Conservation (phyloP, 306 rosid species). For the Vigna nakashimae region DNA sequence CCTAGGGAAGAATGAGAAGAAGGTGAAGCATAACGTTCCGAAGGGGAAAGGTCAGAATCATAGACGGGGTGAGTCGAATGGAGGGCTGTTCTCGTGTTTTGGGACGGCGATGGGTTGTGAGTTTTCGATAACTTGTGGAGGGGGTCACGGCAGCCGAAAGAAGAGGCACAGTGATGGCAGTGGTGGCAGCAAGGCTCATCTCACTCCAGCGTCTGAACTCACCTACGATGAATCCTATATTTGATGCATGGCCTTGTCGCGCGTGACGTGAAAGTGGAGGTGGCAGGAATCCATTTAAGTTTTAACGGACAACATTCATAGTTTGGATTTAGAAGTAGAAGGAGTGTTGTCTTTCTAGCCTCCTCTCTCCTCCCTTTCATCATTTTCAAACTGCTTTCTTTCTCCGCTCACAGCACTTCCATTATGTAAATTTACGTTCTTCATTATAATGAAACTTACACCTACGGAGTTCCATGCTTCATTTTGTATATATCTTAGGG, state of each 20-base stretch:
- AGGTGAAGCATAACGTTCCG: neutral
- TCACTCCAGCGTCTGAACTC: constrained; percentile 53
- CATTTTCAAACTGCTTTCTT: neutral
- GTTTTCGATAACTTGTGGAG: constrained; percentile 74
- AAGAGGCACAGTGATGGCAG: constrained; percentile 37
- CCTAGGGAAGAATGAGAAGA: neutral
- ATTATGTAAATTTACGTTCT: no score
- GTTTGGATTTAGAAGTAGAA: constrained; percentile 38
- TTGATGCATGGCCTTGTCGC: neutral
- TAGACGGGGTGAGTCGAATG: neutral
- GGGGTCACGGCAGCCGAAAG: constrained; percentile 52
- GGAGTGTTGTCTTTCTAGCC: no score
- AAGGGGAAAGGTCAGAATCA: constrained; percentile 15
- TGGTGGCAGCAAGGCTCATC: constrained; percentile 30
- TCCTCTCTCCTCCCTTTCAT: neutral
- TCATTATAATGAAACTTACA: no score
- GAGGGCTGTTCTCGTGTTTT: constrained; percentile 77
- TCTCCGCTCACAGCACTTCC: neutral
- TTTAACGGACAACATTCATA: constrained; percentile 1
- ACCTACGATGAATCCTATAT: constrained; percentile 56
- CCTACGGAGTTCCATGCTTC: no score
- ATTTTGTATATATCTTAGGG: no score
- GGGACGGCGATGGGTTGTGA: constrained; percentile 73
- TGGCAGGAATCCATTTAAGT: neutral
- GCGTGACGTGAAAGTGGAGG: neutral